Evolutionary conservation across 208 protist species (phyloP), one percentile per base, ranked within the genome.

Genomic region (Wallacemonas sp.): DNA sequence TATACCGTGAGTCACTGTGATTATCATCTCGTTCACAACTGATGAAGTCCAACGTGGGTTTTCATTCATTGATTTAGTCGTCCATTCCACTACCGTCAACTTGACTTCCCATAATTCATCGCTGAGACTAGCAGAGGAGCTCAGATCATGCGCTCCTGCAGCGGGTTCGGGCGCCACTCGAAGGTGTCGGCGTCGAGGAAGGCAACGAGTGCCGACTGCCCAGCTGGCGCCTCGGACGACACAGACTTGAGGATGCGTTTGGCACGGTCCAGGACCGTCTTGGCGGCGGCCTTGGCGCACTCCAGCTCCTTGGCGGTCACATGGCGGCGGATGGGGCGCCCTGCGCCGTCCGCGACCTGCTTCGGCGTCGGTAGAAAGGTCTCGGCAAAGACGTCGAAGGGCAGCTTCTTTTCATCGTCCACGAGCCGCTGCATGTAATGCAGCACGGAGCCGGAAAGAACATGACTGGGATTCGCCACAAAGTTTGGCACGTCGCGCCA

Each of bases 401-500:
- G 48, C 48, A 56, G 27, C 26, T 33, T 6, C 48, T 56, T 56
- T 4, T 56, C 48, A n/a, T 56, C 48, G 27, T 56, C 48, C 21
- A 61, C 16, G 4, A 61, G 54, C 5, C 54, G 33, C 17, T 4
- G 6, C 11, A 52, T 12, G 43, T 49, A 32, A 41, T 64, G 58
- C 58, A 64, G 38, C 26, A 64, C 58, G 58, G 58, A 39, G 58
- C 58, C 58, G 39, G 58, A 48, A 41, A 64, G 29, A 0, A 64
- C 38, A 19, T 30, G 23, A 27, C 38, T 36, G 26, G 58, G 58
- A 19, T 48, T 26, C 16, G 29, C 43, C 12, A 29, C 57, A 12
- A 4, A n/a, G 38, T 1, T 14, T n/a, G 57, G 33, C 38, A 43
- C 21, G 8, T 27, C 57, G 38, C 30, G 4, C 36, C 38, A 48